Base-by-base conservation (phyloP, 164 flowering plant species). In the grape (Vitis vinifera) region DNA sequence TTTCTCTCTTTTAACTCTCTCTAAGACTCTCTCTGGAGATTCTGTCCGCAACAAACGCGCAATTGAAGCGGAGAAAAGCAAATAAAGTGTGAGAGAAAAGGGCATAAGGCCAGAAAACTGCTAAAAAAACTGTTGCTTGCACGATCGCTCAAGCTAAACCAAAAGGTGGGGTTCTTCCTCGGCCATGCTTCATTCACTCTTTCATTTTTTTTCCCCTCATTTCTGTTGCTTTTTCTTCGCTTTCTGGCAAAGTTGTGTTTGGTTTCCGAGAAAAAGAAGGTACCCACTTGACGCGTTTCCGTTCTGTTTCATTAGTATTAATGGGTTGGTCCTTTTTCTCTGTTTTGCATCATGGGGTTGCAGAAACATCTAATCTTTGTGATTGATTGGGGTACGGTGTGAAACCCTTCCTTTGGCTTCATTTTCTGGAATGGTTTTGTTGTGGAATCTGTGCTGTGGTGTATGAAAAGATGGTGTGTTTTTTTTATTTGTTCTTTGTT, bases 111-210 rank as follows among this genome's bases (percentile, higher is more conserved):
- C 67, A 52, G 55, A 68, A 52, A 62, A 13, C 47, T 31, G 4
- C 27, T 23, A 52, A 48, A 31, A 30, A 27, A 65, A 63, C 76
- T 68, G 78, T 81, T 81, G 83, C 79, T 78, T 79, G 78, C 86
- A 81, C 81, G 86, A 81, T 75, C 86, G 75, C 75, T 56, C 10
- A 81, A 73, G 63, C 73, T 15, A 76, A 67, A 37, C 50, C 59
- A 23, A 23, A 23, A 23, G 27, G 27, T 23, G 27, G 27, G 27
- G 27, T 23, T 23, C 27, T 23, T 23, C 27, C 27, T 23, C 27
- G 27, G 27, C 27, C 27, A 23, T 23, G 27, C 44, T 37, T 37
- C 44, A 3, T 37, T 37, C 44, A 37, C 44, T 37, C 4, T 37
- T 6, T 37, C 44, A 37, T 37, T 37, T 6, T 37, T 4, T 31